A percentile compares a stretch with the other conserved stretches of the same genome.
These are phyloP conservation scores for Wickerhamiella slavikovae DNA, from an alignment of 805 yeast genomes.

Conservation along the genomic window DNA sequence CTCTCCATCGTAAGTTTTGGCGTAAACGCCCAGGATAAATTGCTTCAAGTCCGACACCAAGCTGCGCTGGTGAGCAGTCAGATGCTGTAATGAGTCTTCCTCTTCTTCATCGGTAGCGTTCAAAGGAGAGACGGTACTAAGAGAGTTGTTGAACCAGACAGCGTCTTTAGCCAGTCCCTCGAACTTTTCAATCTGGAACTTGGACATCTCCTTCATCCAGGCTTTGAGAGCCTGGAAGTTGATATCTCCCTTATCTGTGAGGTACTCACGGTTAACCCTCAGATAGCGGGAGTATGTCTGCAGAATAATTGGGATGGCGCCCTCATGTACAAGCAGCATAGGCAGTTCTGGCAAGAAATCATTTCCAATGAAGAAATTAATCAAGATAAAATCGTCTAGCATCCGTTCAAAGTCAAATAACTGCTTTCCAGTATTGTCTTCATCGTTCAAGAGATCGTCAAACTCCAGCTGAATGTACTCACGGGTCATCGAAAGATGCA, in stretches of 20 bases:
- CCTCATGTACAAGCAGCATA: conserved; percentile 78
- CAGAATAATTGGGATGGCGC: conserved; percentile 85
- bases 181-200: conserved; percentile 69
- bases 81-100: conserved; percentile 43
- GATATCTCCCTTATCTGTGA: conserved; percentile 66
- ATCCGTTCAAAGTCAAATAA: conserved; percentile 66
- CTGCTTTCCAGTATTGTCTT: conserved; percentile 16
- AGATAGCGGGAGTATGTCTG: conserved; percentile 74
- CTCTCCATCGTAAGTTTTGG: conserved; percentile 6
- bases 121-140: conserved; percentile 24
- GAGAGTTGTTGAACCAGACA: conserved; percentile 76
- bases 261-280: conserved; percentile 56
- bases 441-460: conserved; percentile 39
- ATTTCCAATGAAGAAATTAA: conserved; percentile 89
- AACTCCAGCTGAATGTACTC: conserved; percentile 84
- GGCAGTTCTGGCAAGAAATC: conserved; percentile 96
- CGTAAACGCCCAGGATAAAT: conserved; percentile 21
- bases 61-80: conserved; percentile 38
- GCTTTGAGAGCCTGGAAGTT: conserved; percentile 48
- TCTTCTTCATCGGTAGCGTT: conserved; percentile 31
- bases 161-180: conserved; percentile 65
- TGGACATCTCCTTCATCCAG: conserved; percentile 58
- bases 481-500: conserved; percentile 73
- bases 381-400: conserved; percentile 78
- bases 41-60: conserved; percentile 30